These are phyloP conservation scores for Scedosporium minutisporum DNA, from an alignment of 2,329 filamentous ascomycete species.

Conservation along the genomic window DNA sequence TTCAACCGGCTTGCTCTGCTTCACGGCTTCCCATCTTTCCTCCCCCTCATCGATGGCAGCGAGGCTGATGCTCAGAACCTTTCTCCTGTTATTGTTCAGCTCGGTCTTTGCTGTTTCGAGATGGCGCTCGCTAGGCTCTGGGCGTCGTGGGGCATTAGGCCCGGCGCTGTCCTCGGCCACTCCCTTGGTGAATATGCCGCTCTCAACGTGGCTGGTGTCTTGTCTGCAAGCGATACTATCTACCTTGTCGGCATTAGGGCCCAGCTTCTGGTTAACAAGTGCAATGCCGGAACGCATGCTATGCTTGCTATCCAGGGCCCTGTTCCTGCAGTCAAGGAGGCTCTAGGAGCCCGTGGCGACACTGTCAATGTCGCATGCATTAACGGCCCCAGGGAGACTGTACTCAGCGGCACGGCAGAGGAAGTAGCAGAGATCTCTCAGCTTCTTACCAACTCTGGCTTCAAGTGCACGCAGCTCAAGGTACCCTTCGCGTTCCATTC, in stretches of 20 bases:
- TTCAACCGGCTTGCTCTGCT: slow-evolving; percentile 42
- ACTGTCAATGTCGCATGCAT: slow-evolving; percentile 55
- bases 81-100: slow-evolving; percentile 42
- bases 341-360: slow-evolving; percentile 30
- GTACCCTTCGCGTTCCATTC: slow-evolving; percentile 47
- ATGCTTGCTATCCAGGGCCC: slow-evolving; percentile 41
- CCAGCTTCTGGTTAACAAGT: slow-evolving; percentile 53
- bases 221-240: slow-evolving; percentile 62
- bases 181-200: slow-evolving; percentile 68
- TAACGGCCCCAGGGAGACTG: slow-evolving; percentile 66
- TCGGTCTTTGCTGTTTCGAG: slow-evolving; percentile 44
- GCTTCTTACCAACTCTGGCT: slow-evolving; percentile 19
- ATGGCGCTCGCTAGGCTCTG: slow-evolving; percentile 48
- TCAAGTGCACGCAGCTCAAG: slow-evolving; percentile 35
- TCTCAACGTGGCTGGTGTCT: slow-evolving; percentile 58
- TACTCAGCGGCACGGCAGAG: slow-evolving; percentile 43
- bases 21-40: slow-evolving; percentile 47
- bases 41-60: slow-evolving; percentile 33
- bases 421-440: slow-evolving; percentile 35
- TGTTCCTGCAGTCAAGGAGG: slow-evolving; percentile 42
- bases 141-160: slow-evolving; percentile 45
- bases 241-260: slow-evolving; percentile 62
- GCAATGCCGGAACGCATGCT: slow-evolving; percentile 55
- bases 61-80: slow-evolving; percentile 33
- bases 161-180: slow-evolving; percentile 47